Conservation (phyloP, 2,329 filamentous ascomycete genomes). For the Pseudopithomyces chartarum region DNA sequence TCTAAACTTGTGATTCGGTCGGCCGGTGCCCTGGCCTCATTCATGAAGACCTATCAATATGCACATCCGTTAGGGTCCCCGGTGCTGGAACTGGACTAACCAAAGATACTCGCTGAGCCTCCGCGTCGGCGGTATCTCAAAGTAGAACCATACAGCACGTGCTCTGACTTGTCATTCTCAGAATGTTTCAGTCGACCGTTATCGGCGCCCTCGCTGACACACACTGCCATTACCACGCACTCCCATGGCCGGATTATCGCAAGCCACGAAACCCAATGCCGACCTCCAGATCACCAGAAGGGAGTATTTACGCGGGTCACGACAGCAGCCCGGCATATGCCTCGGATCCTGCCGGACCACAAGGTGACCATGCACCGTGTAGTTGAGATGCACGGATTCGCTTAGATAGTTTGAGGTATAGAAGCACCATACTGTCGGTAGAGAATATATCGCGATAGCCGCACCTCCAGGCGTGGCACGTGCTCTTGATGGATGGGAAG, state of each 20-base stretch:
- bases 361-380: neutral
- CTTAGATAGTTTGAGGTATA: conserved; percentile 1
- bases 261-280: conserved; percentile 1
- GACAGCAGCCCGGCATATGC: neutral
- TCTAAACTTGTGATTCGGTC: neutral
- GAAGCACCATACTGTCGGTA: conserved; percentile 3
- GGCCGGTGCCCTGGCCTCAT: neutral
- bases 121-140: conserved; percentile 1
- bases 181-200: conserved; percentile 3
- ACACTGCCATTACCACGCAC: neutral
- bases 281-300: conserved; percentile 3
- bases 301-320: neutral
- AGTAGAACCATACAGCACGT: conserved; percentile 1
- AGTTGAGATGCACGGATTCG: neutral
- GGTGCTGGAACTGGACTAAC: neutral
- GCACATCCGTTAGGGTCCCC: neutral
- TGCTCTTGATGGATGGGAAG: neutral
- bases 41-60: neutral
- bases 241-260: neutral
- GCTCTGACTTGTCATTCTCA: neutral
- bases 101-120: neutral
- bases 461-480: neutral
- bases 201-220: neutral
- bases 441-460: conserved; percentile 1
- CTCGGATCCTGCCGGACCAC: neutral